Evolutionary conservation across 1,284 basidiomycete genomes (phyloP).

Genomic region (Pseudozyma flocculosa): DNA sequence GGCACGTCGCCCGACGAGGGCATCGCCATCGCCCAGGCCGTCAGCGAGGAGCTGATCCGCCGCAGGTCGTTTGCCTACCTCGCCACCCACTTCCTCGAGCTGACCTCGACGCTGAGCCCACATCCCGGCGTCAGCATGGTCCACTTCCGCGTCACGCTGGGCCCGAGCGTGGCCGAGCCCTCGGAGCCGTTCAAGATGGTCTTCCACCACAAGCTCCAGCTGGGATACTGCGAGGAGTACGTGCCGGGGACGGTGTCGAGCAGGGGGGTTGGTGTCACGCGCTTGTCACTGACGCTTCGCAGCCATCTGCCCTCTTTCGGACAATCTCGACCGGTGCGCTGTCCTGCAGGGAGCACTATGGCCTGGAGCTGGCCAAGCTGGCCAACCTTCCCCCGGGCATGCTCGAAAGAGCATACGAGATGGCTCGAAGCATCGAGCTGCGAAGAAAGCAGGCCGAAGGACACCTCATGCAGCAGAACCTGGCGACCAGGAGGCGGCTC

Average conservation of each 20-base stretch:
- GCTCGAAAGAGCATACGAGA: not conserved
- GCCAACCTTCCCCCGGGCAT: not conserved
- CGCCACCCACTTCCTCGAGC: conserved; percentile 68
- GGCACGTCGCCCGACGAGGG: conserved; percentile 86
- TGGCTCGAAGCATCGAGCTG: not conserved
- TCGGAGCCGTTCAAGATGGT: conserved; percentile 12
- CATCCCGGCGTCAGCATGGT: conserved; percentile 20
- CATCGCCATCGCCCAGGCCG: conserved; percentile 84
- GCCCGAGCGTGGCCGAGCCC: conserved; percentile 1
- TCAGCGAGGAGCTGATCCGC: conserved; percentile 78
- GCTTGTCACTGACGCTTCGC: too few species aligned
- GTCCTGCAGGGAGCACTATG: conserved; percentile 29
- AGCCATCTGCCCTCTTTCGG: too few species aligned
- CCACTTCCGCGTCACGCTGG: conserved; percentile 16
- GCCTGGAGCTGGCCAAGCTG: conserved; percentile 33
- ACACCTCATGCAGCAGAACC: not conserved
- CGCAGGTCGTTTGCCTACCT: conserved; percentile 74
- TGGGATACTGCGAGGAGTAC: conserved; percentile 14
- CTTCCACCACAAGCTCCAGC: conserved; percentile 26
- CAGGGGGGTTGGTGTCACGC: not conserved
- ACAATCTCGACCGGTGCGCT: too few species aligned
- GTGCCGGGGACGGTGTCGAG: not conserved
- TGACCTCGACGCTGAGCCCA: conserved; percentile 21
- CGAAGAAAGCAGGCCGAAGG: not conserved
- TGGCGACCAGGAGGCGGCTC: not conserved